Evolutionary conservation across 805 yeast genomes (phyloP), one percentile per base, ranked within the genome.

Genomic region (Saccharomyces mikatae): DNA sequence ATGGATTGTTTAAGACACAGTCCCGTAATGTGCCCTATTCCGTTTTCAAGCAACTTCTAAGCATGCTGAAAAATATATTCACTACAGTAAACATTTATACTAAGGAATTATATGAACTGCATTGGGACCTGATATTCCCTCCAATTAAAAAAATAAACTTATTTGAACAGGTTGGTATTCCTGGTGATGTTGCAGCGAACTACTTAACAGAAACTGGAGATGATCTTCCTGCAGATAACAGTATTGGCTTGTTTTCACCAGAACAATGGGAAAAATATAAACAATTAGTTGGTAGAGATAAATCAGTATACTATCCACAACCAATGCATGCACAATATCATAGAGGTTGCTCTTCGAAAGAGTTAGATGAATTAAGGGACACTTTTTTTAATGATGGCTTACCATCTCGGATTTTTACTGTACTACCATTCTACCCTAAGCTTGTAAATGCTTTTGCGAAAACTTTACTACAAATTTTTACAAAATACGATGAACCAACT

Each of bases 31-130:
- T 73, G 2, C 77, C 77, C 5, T 67, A 68, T 29, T 62, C 68
- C 0, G 70, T 82, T 3, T 70, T 80, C 48, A 79, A 78, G 28
- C 78, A 77, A 54, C 52, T 81, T 1, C 67, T 81, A 17, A 65
- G 71, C 2, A 70, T 83, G 46, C 64, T 79, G 30, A 75, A 74
- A 49, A 71, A 75, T 49, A 69, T 77, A 1, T 79, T 71, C 58
- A 67, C 74, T 5, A 77, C 17, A 24, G 66, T 68, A 2, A 68
- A 63, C 22, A 62, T 67, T 4, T 68, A 69, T 8, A 70, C 63
- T 6, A 70, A 48, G 68, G 74, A 55, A 5, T 53, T 62, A 3
- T 60, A 61, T 31, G 64, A 63, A 21, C 54, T 70, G n/a, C 52
- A 60, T 1, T 69, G 72, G 70, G 68, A 68, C 47, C 50, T 63